phyloP scores from a whole-genome alignment of 2,329 filamentous ascomycete species.

The Aureobasidium sp. region DNA sequence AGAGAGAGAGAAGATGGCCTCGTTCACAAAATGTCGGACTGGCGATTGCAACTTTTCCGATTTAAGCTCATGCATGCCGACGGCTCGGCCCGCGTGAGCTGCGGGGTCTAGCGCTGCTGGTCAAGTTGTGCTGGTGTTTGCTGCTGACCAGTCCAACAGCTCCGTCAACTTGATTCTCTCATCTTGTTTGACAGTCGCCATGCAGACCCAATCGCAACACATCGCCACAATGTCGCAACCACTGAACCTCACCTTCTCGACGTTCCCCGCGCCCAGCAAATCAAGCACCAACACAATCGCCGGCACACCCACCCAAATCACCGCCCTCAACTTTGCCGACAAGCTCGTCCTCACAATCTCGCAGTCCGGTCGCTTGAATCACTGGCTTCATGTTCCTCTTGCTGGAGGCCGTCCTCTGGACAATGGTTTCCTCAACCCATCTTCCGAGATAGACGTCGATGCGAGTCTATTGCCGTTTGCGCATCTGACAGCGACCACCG shows the following conservation, averaged over 20 bases:
- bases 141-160: not conserved
- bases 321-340: constrained; percentile 70
- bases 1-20: not conserved
- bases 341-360: constrained; percentile 86
- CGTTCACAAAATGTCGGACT: not conserved
- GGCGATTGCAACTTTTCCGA: constrained; percentile 11
- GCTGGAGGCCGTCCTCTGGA: constrained; percentile 56
- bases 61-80: not conserved
- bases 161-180: not conserved
- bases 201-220: not conserved
- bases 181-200: not conserved
- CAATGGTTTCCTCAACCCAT: constrained; percentile 41
- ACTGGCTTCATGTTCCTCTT: constrained; percentile 89
- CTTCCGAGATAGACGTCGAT: constrained; percentile 39
- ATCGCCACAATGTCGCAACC: constrained; percentile 30
- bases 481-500: constrained; percentile 76
- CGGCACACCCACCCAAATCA: constrained; percentile 64
- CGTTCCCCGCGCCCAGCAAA: constrained; percentile 44
- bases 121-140: not conserved
- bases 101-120: constrained; percentile 2
- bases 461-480: constrained; percentile 60
- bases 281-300: constrained; percentile 55
- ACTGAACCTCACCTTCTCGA: constrained; percentile 43
- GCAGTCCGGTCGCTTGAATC: constrained; percentile 75
- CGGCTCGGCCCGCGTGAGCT: not conserved